These are phyloP conservation scores for Podaxis rugospora DNA, from an alignment of 768 basidiomycete species.

Conservation along the genomic window DNA sequence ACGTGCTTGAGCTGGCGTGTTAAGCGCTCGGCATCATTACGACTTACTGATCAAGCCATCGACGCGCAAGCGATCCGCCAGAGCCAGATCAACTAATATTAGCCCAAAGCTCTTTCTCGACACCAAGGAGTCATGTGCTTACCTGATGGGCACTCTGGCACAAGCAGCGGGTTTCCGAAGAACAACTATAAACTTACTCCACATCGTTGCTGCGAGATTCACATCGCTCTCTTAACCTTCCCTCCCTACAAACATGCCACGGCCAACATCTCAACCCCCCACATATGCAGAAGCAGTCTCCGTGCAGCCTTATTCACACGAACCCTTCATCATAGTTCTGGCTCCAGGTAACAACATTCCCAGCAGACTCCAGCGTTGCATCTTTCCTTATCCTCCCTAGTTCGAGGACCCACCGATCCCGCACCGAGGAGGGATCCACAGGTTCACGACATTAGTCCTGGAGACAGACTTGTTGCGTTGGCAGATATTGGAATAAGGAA, in stretches of 20 bases:
- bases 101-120: too few relatives aligned
- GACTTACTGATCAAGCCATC: too few relatives aligned
- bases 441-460: slow-evolving; percentile 12
- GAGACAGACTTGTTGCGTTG: slow-evolving; percentile 7
- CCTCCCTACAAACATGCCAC: neutral
- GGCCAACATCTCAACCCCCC: slow-evolving; percentile 3
- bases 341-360: neutral
- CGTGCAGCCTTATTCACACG: neutral
- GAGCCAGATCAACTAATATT: too few relatives aligned
- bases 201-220: neutral
- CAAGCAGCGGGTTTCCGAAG: too few relatives aligned
- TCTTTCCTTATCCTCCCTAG: neutral
- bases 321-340: neutral
- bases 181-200: neutral
- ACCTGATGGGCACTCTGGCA: too few relatives aligned
- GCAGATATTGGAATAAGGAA: slow-evolving; percentile 2
- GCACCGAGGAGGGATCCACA: neutral
- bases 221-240: neutral
- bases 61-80: too few relatives aligned
- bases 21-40: too few relatives aligned
- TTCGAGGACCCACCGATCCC: neutral
- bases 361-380: neutral
- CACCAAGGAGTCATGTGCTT: too few relatives aligned
- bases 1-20: too few relatives aligned
- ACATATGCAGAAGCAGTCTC: slow-evolving; percentile 3